Evolutionary conservation across 2,329 filamentous ascomycete genomes (phyloP), one percentile per base, ranked within the genome.

Genomic region (Alternaria burnsii): DNA sequence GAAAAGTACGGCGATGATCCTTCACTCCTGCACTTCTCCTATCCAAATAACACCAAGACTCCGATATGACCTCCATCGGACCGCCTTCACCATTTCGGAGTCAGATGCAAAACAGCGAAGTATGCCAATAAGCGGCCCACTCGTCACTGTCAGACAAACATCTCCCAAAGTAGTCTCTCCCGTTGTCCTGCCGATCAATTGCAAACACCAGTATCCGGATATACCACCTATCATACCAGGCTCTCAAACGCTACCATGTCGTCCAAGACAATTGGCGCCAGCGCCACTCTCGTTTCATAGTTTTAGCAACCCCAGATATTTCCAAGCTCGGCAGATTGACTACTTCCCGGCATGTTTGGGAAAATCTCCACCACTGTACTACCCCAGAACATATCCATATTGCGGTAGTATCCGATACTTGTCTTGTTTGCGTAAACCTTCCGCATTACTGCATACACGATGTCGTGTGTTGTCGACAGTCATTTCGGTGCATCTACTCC

Each of bases 221-320:
- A 50, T 50, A 50, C 46, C 46, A 50, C 46, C 46, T 50, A 50
- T 50, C 46, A 50, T 50, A 38, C 20, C 20, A 50, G 46, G 20
- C 30, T 24, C 3, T 3, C 30, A 50, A 36, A 26, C 32, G 24
- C 1, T 38, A 26, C 46, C 46, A 38, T 50, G 46, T 8, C 16
- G 22, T 50, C 10, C 46, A 50, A 50, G 46, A 32, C 32, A 5
- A 38, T 36, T 38, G 46, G 46, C 46, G 32, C 46, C 11, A 20
- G 18, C 20, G 14, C 46, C 32, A 50, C 46, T n/a, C 32, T 16
- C 20, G 30, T 50, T 50, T 50, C 32, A 14, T 4, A 12, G 20
- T 36, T 36, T 50, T 32, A 38, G 20, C 14, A 36, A 50, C 10
- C 5, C 20, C 32, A 18, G 20, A 38, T n/a, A 36, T 9, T 26